Percentiles rank a stretch among this genome's conserved stretches.
phyloP scores from a whole-genome alignment of 1,284 basidiomycete genomes.

The Trametes pubescens region DNA sequence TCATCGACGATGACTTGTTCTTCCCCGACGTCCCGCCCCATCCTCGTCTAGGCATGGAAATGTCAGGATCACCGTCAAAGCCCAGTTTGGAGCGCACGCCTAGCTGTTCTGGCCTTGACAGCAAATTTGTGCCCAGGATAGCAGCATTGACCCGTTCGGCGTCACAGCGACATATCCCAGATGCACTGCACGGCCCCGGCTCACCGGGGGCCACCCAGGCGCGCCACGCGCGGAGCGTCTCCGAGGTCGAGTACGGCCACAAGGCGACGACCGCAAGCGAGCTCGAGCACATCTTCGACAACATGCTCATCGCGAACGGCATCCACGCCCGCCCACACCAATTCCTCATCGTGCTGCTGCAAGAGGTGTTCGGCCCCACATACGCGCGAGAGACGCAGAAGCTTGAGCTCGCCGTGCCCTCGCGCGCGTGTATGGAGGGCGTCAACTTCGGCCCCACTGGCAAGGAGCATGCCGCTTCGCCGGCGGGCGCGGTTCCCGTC shows the following conservation, averaged over 20 bases:
- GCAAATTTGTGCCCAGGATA: slow-evolving; percentile 1
- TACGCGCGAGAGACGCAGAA: slow-evolving; percentile 43
- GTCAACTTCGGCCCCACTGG: neutral
- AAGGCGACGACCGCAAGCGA: slow-evolving; percentile 45
- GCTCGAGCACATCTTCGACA: slow-evolving; percentile 60
- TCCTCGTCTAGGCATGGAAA: slow-evolving; percentile 7
- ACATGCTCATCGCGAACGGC: slow-evolving; percentile 60
- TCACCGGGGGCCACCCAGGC: slow-evolving; percentile 11
- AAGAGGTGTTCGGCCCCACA: slow-evolving; percentile 57
- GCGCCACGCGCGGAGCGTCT: slow-evolving; percentile 18
- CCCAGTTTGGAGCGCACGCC: slow-evolving; percentile 17
- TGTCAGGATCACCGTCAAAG: slow-evolving; percentile 10
- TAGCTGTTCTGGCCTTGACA: slow-evolving; percentile 15
- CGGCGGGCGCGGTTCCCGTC: neutral
- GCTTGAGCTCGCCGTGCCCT: slow-evolving; percentile 64
- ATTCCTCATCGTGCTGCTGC: slow-evolving; percentile 52
- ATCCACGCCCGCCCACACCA: slow-evolving; percentile 58
- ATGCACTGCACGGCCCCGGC: slow-evolving; percentile 1
- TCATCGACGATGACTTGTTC: slow-evolving; percentile 74
- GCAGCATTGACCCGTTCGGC: slow-evolving; percentile 13
- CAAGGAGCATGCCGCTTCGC: neutral
- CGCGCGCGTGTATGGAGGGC: slow-evolving; percentile 44
- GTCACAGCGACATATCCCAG: slow-evolving; percentile 13
- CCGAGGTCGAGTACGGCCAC: slow-evolving; percentile 45
- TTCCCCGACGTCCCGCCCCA: slow-evolving; percentile 54